Conservation (phyloP, 768 basidiomycete species). For the Russula griseocarnosa region DNA sequence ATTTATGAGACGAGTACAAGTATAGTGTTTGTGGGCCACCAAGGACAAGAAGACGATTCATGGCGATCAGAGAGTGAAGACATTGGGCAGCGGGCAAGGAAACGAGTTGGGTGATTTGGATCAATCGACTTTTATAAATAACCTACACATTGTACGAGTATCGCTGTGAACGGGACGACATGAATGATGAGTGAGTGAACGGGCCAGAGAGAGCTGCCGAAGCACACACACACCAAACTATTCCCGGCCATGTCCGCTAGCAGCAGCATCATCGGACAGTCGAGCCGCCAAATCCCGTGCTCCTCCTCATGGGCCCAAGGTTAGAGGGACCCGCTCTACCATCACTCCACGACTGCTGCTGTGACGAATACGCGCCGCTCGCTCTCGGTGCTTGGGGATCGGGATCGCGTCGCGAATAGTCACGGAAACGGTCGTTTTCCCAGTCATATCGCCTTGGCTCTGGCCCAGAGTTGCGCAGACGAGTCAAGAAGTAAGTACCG, state of each 20-base stretch:
- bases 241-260: not conserved
- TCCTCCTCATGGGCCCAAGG: constrained; percentile 66
- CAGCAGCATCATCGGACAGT: constrained; percentile 49
- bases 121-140: not conserved
- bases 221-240: not conserved
- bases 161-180: not conserved
- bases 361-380: constrained; percentile 15
- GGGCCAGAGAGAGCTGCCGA: not conserved
- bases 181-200: not conserved
- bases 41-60: not conserved
- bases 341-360: constrained; percentile 15
- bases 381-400: constrained; percentile 30
- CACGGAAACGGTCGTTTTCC: constrained; percentile 44
- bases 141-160: not conserved
- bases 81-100: not conserved
- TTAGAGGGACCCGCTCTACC: constrained; percentile 71
- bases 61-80: not conserved
- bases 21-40: not conserved
- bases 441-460: constrained; percentile 50
- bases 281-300: constrained; percentile 79
- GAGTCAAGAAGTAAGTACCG: constrained; percentile 52
- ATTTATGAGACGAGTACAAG: not conserved
- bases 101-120: not conserved
- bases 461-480: constrained; percentile 30
- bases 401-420: constrained; percentile 28